Percentiles rank a stretch among this genome's conserved stretches.
Conservation (phyloP, 2,329 filamentous ascomycete species). For the Westerdykella sp. region DNA sequence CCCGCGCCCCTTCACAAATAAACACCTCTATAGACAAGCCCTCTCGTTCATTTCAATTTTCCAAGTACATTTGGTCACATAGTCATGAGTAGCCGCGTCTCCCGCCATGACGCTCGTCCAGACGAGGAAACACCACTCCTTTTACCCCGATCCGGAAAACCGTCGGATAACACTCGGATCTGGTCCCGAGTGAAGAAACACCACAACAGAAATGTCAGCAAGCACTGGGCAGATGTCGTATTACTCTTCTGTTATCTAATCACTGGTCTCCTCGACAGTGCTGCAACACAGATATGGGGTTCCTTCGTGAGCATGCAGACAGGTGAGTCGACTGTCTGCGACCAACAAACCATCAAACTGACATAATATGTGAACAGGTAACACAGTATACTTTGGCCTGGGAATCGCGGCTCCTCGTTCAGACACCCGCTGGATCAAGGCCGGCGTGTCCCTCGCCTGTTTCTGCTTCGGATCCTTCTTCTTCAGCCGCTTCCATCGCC, state of each 20-base stretch:
- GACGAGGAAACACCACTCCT: slow-evolving; percentile 34
- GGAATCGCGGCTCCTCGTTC: slow-evolving; percentile 56
- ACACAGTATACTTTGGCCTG: slow-evolving; percentile 73
- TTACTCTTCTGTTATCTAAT: slow-evolving; percentile 69
- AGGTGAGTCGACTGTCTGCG: slow-evolving; percentile 42
- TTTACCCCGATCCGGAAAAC: slow-evolving; percentile 12
- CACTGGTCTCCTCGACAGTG: slow-evolving; percentile 71
- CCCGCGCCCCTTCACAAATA: too few relatives aligned
- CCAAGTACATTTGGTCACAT: too few relatives aligned
- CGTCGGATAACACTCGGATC: slow-evolving; percentile 11
- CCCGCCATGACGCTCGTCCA: background rate
- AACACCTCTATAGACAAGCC: too few relatives aligned
- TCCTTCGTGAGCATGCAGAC: slow-evolving; percentile 83
- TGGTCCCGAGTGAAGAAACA: slow-evolving; percentile 22
- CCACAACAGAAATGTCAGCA: slow-evolving; percentile 48
- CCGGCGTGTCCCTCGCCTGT: slow-evolving; percentile 60
- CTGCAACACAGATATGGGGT: slow-evolving; percentile 69
- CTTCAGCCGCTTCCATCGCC: slow-evolving; percentile 63
- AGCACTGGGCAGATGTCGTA: slow-evolving; percentile 60
- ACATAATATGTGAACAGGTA: slow-evolving; percentile 39
- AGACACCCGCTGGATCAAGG: slow-evolving; percentile 61
- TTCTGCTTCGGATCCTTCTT: slow-evolving; percentile 68
- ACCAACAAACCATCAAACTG: background rate
- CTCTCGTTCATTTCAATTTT: too few relatives aligned
- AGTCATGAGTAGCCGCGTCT: too few relatives aligned